A percentile compares a stretch with the other conserved stretches of the same genome.
phyloP scores from a whole-genome alignment of 441 rosid genomes.

The Populus tomentosa region DNA sequence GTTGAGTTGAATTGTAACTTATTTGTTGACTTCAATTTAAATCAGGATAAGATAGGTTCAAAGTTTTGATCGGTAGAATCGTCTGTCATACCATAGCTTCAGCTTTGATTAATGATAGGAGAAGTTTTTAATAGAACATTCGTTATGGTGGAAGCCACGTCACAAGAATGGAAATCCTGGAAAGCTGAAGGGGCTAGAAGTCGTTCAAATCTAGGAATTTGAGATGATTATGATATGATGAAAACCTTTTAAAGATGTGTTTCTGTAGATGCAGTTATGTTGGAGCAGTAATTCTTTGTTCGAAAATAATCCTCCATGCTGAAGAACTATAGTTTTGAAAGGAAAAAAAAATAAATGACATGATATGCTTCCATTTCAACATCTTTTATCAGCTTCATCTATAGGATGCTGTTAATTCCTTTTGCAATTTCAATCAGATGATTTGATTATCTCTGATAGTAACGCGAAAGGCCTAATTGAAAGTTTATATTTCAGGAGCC shows the following conservation, averaged over 20 bases:
- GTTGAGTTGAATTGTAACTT: background rate
- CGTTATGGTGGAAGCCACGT: background rate
- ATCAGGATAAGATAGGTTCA: background rate
- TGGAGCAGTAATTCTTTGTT: background rate
- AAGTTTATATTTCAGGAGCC: conserved; percentile 51
- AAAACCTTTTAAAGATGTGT: background rate
- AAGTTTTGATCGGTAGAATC: background rate
- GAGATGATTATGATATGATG: background rate
- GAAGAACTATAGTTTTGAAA: background rate
- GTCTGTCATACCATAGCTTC: background rate
- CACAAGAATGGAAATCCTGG: background rate
- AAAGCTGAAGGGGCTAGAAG: background rate
- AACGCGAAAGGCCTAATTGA: conserved; percentile 1
- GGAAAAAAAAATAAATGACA: background rate
- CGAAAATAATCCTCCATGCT: background rate
- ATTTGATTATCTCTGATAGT: background rate
- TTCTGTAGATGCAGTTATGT: background rate
- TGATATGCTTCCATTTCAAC: background rate
- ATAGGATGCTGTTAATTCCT: background rate
- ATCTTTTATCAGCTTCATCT: background rate
- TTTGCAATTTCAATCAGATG: background rate
- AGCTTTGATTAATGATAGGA: background rate
- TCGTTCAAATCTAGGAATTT: background rate
- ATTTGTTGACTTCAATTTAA: background rate
- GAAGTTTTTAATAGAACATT: background rate